Base-by-base conservation (phyloP, 2,329 filamentous ascomycete species). In the Ophidiomyces ophidiicola region DNA sequence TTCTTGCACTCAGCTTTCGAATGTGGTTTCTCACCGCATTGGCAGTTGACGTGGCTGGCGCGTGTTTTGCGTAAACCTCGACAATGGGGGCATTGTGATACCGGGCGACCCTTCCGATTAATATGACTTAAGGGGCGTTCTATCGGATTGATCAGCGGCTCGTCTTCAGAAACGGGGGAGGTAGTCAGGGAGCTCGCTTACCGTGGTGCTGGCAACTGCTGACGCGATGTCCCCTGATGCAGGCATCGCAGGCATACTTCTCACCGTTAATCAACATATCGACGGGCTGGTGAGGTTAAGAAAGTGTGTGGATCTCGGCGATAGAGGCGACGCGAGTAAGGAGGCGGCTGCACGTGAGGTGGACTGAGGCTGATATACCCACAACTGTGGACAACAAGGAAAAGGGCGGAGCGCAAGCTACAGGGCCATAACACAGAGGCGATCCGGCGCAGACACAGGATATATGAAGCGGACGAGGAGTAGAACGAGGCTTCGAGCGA, bases 51-150 rank as follows among this genome's bases (percentile, higher is more conserved):
- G 64, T 96, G 90, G 48, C 88, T 84, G 43, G 87, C 80, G 54
- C 90, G 84, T 62, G 85, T 88, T 72, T 96, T 96, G 68, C 90
- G 87, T 71, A 93, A 81, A 50, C 82, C 77, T 61, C 90, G 88
- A 67, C 90, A 98, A 67, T 98, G 90, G 51, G 85, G 76, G 66
- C 90, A 98, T 78, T 98, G 90, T 53, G 90, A 94, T 52, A 96
- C 86, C 46, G 90, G 90, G 49, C 88, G 82, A 56, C 88, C 88
- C 70, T 96, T 96, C 63, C 93, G 94, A 64, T 92, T 92, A 68
- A 94, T 93, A 61, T 93, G 85, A 57, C 84, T 81, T 49, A 96
- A 74, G 49, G 83, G 83, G 51, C 88, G 84, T 63, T 94, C 90
- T 94, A 55, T 40, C 53, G 3, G 20, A n/a, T 17, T 10, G 17